phyloP scores from a whole-genome alignment of 768 basidiomycete genomes.

The Dictyophora rubrovolvata region DNA sequence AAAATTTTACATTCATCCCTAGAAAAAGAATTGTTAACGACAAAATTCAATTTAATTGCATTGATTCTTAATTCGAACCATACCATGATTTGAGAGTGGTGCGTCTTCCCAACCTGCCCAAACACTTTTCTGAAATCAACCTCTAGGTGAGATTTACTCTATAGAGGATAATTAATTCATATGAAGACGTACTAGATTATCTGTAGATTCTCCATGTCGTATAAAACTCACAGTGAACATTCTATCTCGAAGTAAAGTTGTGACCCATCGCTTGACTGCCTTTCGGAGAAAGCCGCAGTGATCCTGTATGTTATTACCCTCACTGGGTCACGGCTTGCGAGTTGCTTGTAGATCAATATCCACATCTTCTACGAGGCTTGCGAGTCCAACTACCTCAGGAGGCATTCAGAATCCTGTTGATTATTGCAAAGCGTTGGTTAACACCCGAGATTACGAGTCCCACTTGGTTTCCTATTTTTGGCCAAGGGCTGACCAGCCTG shows the following conservation, averaged over 20 bases:
- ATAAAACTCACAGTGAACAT: conserved; percentile 16
- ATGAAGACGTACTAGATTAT: conserved; percentile 49
- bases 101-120: conserved; percentile 78
- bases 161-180: background rate
- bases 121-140: conserved; percentile 27
- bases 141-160: background rate
- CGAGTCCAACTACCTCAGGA: conserved; percentile 3
- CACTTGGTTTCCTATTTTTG: conserved; percentile 64
- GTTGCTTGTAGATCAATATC: background rate
- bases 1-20: conserved; percentile 42
- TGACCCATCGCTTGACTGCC: background rate
- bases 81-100: conserved; percentile 66
- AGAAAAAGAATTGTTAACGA: background rate
- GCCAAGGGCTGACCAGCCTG: conserved; percentile 51
- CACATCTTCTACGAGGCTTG: conserved; percentile 1
- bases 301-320: background rate
- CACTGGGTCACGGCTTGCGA: background rate
- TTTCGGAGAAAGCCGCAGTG: background rate
- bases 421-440: conserved; percentile 66
- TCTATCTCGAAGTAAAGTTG: background rate
- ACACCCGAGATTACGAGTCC: conserved; percentile 74
- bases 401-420: conserved; percentile 33
- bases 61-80: conserved; percentile 10
- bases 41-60: background rate
- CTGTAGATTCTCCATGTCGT: conserved; percentile 68